phyloP scores from a whole-genome alignment of 805 yeast species.

The Blastobotrys terrestris region DNA sequence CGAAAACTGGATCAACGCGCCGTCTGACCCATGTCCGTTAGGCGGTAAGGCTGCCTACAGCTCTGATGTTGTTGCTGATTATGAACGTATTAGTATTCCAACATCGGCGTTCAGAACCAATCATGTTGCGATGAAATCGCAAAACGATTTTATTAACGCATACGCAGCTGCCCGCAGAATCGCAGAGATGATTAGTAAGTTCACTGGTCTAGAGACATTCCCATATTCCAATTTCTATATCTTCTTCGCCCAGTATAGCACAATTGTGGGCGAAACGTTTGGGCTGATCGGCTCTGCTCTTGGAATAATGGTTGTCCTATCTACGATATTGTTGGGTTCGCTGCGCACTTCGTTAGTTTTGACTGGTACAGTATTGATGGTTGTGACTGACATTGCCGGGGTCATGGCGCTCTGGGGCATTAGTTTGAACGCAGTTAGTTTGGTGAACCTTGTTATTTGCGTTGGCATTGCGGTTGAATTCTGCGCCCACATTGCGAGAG shows the following conservation, averaged over 20 bases:
- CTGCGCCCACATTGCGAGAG: slow-evolving; percentile 79
- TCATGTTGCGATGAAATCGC: slow-evolving; percentile 75
- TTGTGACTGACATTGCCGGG: slow-evolving; percentile 71
- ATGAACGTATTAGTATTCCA: slow-evolving; percentile 34
- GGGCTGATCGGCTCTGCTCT: slow-evolving; percentile 49
- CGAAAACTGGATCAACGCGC: slow-evolving; percentile 73
- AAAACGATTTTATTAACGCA: slow-evolving; percentile 75
- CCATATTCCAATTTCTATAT: slow-evolving; percentile 93
- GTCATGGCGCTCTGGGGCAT: slow-evolving; percentile 69
- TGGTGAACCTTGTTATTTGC: slow-evolving; percentile 88
- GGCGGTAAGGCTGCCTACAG: slow-evolving; percentile 95
- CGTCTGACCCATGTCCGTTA: slow-evolving; percentile 86
- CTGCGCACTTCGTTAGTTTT: slow-evolving; percentile 51
- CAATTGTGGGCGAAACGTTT: slow-evolving; percentile 56
- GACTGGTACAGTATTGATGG: slow-evolving; percentile 52
- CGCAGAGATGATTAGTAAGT: slow-evolving; percentile 40
- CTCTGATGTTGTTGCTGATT: slow-evolving; percentile 44
- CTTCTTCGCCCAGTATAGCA: slow-evolving; percentile 80
- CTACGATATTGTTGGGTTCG: slow-evolving; percentile 63
- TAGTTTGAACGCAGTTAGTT: slow-evolving; percentile 78
- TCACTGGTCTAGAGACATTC: slow-evolving; percentile 52
- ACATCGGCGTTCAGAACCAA: slow-evolving; percentile 73
- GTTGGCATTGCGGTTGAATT: slow-evolving; percentile 92
- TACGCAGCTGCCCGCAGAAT: slow-evolving; percentile 67
- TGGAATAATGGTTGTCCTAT: slow-evolving; percentile 41